Evolutionary conservation across 257 asterid genomes (phyloP), one percentile per base, ranked within the genome.

Genomic region (Solanum arcanum): DNA sequence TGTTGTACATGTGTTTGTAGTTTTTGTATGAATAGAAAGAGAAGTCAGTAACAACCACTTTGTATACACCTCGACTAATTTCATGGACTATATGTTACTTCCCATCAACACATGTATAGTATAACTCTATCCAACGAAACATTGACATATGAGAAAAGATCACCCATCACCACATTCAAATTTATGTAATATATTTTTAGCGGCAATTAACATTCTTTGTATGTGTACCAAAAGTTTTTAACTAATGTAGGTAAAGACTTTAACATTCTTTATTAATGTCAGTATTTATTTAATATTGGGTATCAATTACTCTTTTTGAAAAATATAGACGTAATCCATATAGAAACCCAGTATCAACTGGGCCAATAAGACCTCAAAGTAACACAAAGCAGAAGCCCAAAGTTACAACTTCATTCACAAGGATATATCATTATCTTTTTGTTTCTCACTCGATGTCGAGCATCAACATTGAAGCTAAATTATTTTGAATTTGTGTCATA

Each of bases 1-100:
- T 73, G 60, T 5, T 88, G 78, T 88, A 84, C 80, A 86, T 86
- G 84, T 86, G 85, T 56, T 56, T 75, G 68, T 84, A 84, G 76
- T 13, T 31, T 49, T 49, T 80, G 42, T 81, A 33, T 84, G 83
- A 86, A 72, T 88, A 88, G 89, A 44, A 44, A 75, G 49, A 77
- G 46, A 29, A 85, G 66, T 72, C 13, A 75, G 37, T 75, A 13
- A 23, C 76, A 59, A 59, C 5, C 47, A 46, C 0, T 2, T 21
- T 23, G 0, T 60, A 27, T 60, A 21, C 69, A 62, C 1, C 31
- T 62, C 31, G 8, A 62, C 70, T n/a, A 62, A 23, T n/a, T 62
- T n/a, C 33, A n/a, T 62, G 70, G 7, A 23, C 31, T 5, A n/a
- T 62, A 23, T 6, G 0, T 62, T 0, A 62, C 70, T 3, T 62